Evolutionary conservation across 1,284 basidiomycete species (phyloP).

Genomic region (Irpex lacteus): DNA sequence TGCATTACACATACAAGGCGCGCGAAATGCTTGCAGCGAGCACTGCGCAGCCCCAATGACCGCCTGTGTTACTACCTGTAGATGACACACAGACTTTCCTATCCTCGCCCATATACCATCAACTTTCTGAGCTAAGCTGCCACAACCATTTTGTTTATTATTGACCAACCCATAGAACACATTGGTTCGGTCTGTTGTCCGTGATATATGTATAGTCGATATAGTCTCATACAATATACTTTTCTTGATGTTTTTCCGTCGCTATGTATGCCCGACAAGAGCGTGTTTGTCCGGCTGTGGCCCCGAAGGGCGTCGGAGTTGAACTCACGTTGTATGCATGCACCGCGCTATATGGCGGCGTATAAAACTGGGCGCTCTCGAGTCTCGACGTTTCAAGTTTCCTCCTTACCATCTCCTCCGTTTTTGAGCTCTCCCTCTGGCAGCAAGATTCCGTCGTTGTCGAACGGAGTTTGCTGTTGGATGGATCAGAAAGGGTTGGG

Average conservation of each 20-base stretch:
- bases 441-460: background rate
- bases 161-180: background rate
- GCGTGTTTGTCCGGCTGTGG: conserved; percentile 8
- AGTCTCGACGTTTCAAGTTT: background rate
- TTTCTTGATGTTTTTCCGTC: background rate
- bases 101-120: background rate
- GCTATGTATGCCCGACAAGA: background rate
- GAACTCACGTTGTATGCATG: background rate
- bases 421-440: background rate
- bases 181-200: background rate
- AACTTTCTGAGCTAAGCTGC: background rate
- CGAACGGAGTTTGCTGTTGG: conserved; percentile 12
- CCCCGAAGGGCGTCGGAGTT: background rate
- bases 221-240: background rate
- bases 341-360: background rate
- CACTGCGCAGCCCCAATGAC: background rate
- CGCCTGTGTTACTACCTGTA: background rate
- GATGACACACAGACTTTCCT: background rate
- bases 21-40: conserved; percentile 5
- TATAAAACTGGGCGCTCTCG: conserved; percentile 7
- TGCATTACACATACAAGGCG: conserved; percentile 40
- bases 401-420: background rate
- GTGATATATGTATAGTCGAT: conserved; percentile 1
- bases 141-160: background rate
- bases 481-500: conserved; percentile 25